Conservation (phyloP, 2,329 filamentous ascomycete genomes). For the Exophiala bonariae region DNA sequence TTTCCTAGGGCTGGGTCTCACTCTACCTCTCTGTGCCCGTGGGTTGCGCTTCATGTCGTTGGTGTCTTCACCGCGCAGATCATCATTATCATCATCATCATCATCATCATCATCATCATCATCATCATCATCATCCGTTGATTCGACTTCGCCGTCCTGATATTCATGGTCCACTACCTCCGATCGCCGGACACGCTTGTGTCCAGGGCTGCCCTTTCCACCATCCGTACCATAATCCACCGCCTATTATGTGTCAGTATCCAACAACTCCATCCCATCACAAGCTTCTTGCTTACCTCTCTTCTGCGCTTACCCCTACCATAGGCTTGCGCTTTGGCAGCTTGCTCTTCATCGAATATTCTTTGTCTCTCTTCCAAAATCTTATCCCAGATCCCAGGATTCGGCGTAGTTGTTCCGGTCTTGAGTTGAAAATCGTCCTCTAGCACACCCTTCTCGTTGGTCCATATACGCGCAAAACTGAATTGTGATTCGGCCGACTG, state of each 20-base stretch:
- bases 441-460: slow-evolving; percentile 71
- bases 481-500: slow-evolving; percentile 76
- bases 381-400: slow-evolving; percentile 71
- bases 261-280: neutral
- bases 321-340: slow-evolving; percentile 69
- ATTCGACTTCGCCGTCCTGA: slow-evolving; percentile 52
- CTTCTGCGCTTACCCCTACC: slow-evolving; percentile 81
- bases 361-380: slow-evolving; percentile 82
- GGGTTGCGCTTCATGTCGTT: slow-evolving; percentile 18
- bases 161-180: slow-evolving; percentile 28
- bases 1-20: slow-evolving; percentile 6
- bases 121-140: slow-evolving; percentile 40
- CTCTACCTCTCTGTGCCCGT: slow-evolving; percentile 20
- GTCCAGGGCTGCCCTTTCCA: slow-evolving; percentile 7
- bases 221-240: slow-evolving; percentile 26
- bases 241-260: slow-evolving; percentile 17
- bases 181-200: slow-evolving; percentile 3
- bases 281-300: slow-evolving; percentile 45
- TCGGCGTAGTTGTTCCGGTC: slow-evolving; percentile 58
- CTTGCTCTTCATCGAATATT: slow-evolving; percentile 71
- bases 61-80: slow-evolving; percentile 30
- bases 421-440: slow-evolving; percentile 60
- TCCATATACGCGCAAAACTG: slow-evolving; percentile 88
- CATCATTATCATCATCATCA: slow-evolving; percentile 39
- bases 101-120: too few relatives aligned